Conservation (phyloP, 106 monocot species). For the Xerophyta viscosa region DNA sequence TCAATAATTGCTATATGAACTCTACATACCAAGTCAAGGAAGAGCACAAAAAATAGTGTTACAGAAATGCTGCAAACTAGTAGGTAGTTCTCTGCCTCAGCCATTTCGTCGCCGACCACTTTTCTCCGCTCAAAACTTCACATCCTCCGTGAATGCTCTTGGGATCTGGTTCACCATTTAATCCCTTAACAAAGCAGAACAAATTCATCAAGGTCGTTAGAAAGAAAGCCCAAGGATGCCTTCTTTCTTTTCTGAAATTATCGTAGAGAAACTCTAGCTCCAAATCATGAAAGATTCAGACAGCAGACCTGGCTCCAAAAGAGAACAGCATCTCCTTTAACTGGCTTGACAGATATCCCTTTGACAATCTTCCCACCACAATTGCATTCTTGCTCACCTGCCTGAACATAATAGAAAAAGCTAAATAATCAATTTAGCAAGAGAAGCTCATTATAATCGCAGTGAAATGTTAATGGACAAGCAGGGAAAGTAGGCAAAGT, state of each 20-base stretch:
- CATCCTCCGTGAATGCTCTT: constrained; percentile 78
- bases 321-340: constrained; percentile 83
- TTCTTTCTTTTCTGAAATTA: no score
- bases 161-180: constrained; percentile 63
- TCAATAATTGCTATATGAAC: no score
- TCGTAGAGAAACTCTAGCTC: neutral
- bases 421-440: no score
- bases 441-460: no score
- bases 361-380: constrained; percentile 77
- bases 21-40: no score
- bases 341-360: constrained; percentile 71
- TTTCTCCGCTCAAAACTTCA: constrained; percentile 74
- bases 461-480: no score
- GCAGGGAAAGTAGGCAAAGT: no score
- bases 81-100: constrained; percentile 56
- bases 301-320: constrained; percentile 90
- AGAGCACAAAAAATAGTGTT: no score
- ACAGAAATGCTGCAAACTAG: no score
- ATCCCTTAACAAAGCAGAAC: constrained; percentile 29
- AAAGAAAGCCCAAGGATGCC: no score
- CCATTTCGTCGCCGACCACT: constrained; percentile 98
- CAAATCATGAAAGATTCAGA: neutral
- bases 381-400: constrained; percentile 67
- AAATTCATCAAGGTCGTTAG: no score
- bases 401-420: no score